Conservation (phyloP, 148 eudicot species). For the Rhododendron ovatum region DNA sequence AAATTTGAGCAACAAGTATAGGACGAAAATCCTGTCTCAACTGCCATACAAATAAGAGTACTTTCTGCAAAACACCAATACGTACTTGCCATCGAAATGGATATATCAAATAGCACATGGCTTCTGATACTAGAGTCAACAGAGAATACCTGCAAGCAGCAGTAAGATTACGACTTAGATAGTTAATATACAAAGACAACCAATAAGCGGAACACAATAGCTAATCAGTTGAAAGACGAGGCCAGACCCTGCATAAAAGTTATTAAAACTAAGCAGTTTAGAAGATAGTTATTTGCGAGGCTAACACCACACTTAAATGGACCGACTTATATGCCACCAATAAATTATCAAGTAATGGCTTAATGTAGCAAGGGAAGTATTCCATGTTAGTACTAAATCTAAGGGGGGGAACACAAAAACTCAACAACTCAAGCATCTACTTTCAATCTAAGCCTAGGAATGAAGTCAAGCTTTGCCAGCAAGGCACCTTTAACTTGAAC, state of each 20-base stretch:
- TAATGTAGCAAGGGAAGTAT: not conserved
- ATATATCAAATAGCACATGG: conserved; percentile 90
- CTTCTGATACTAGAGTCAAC: conserved; percentile 88
- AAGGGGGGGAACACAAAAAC: not conserved
- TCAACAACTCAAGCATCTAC: not conserved
- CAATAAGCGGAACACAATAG: not conserved
- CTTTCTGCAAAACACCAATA: not conserved
- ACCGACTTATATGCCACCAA: not conserved
- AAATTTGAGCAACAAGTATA: not conserved
- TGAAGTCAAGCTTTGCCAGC: conserved; percentile 1
- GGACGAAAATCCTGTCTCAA: not conserved
- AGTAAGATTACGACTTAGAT: conserved; percentile 2
- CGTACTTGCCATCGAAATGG: conserved; percentile 98
- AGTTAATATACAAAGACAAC: not conserved
- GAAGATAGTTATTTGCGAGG: not conserved
- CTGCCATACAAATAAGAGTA: not conserved
- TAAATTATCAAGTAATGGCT: not conserved
- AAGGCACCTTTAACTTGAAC: conserved; percentile 2
- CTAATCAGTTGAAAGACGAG: not conserved
- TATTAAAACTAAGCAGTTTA: not conserved
- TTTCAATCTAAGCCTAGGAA: not conserved
- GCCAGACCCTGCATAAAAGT: not conserved
- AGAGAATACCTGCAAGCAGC: conserved; percentile 77
- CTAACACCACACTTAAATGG: not conserved
- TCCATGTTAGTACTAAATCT: not conserved